Evolutionary conservation across 2,329 filamentous ascomycete species (phyloP).

Genomic region (Pyrenophora graminea): DNA sequence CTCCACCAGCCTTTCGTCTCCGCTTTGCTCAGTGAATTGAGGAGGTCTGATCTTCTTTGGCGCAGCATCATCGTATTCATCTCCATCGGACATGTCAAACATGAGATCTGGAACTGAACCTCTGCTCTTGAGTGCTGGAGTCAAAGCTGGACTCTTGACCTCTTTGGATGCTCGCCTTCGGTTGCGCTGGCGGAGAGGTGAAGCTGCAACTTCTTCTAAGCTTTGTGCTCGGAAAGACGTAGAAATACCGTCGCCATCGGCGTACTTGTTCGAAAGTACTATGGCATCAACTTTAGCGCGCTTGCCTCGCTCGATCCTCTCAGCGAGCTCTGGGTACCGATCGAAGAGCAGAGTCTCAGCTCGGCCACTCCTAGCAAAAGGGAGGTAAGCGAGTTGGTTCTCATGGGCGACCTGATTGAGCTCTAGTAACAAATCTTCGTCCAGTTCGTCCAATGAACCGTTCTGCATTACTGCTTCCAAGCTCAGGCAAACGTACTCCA

Average conservation of each 20-base stretch:
- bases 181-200: slow-evolving; percentile 52
- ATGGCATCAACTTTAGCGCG: slow-evolving; percentile 76
- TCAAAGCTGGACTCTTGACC: slow-evolving; percentile 63
- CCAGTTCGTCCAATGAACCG: slow-evolving; percentile 81
- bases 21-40: slow-evolving; percentile 19
- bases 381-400: slow-evolving; percentile 79
- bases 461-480: slow-evolving; percentile 92
- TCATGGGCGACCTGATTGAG: slow-evolving; percentile 78
- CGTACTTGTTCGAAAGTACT: slow-evolving; percentile 65
- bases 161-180: slow-evolving; percentile 50
- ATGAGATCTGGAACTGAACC: slow-evolving; percentile 77
- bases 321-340: slow-evolving; percentile 64
- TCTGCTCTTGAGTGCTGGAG: slow-evolving; percentile 70
- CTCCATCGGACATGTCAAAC: slow-evolving; percentile 91
- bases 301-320: slow-evolving; percentile 69
- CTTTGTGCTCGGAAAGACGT: slow-evolving; percentile 67
- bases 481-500: slow-evolving; percentile 91
- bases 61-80: slow-evolving; percentile 34
- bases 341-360: slow-evolving; percentile 70
- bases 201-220: slow-evolving; percentile 63
- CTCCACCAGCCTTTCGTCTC: slow-evolving; percentile 11
- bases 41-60: slow-evolving; percentile 28
- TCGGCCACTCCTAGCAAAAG: slow-evolving; percentile 75
- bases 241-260: slow-evolving; percentile 69
- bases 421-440: slow-evolving; percentile 79